Percentiles rank a stretch among this genome's conserved stretches.
Conservation (phyloP, 2,329 filamentous ascomycete genomes). For the Parastagonospora avenae region DNA sequence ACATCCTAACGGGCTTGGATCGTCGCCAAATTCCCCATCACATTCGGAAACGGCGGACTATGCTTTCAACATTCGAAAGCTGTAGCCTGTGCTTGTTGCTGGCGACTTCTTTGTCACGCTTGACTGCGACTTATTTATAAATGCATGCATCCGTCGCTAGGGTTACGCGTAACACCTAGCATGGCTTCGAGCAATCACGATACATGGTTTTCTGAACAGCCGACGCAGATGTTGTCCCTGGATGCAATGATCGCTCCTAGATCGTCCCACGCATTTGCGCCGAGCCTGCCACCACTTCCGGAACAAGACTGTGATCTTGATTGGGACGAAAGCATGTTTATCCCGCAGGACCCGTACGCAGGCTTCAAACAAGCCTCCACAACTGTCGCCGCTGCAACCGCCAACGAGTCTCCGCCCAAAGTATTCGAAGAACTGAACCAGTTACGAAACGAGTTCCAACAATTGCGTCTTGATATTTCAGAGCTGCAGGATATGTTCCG, state of each 20-base stretch:
- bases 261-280: not conserved
- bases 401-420: not conserved
- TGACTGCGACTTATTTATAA: not conserved
- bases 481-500: conserved; percentile 6
- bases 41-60: not conserved
- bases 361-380: not conserved
- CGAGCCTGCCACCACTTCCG: not conserved
- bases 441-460: not conserved
- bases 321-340: not conserved
- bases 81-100: not conserved
- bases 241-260: not conserved
- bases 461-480: conserved; percentile 3
- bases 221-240: not conserved
- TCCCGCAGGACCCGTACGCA: not conserved
- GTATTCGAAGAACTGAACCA: conserved; percentile 2
- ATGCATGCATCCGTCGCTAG: not conserved
- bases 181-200: not conserved
- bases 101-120: not conserved
- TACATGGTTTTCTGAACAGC: not conserved
- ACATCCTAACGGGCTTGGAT: not conserved
- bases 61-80: not conserved
- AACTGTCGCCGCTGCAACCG: not conserved
- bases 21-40: not conserved
- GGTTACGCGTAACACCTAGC: not conserved
- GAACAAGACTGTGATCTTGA: not conserved